These are phyloP conservation scores for Kwoniella dendrophila DNA, from an alignment of 768 basidiomycete genomes.

Conservation along the genomic window DNA sequence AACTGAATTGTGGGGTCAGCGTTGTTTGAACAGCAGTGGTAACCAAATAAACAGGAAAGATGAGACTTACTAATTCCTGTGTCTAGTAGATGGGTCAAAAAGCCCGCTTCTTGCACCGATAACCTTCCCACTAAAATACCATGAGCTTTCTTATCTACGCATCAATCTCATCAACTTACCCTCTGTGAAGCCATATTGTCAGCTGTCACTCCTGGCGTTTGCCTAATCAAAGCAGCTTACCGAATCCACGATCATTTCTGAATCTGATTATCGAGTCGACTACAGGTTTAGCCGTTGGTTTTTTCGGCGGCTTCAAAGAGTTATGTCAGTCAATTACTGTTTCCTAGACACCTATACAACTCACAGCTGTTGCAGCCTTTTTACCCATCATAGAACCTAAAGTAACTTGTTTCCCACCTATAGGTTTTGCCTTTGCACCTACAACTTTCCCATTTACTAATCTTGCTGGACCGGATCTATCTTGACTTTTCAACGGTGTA, in stretches of 20 bases:
- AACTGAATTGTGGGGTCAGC: slow-evolving; percentile 56
- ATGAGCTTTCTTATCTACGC: too few species aligned
- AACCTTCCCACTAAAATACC: slow-evolving; percentile 37
- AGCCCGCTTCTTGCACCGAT: slow-evolving; percentile 47
- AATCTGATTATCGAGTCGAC: slow-evolving; percentile 53
- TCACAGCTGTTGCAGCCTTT: slow-evolving; percentile 28
- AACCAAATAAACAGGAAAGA: neutral
- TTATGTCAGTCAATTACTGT: neutral
- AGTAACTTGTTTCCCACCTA: slow-evolving; percentile 50
- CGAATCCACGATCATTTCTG: slow-evolving; percentile 49
- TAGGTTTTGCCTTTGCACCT: slow-evolving; percentile 36
- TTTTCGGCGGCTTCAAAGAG: slow-evolving; percentile 22
- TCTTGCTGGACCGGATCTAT: slow-evolving; percentile 35
- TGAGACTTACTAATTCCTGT: slow-evolving; percentile 44
- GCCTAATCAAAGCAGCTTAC: slow-evolving; percentile 12
- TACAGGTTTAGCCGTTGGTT: slow-evolving; percentile 36
- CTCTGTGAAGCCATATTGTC: slow-evolving; percentile 4
- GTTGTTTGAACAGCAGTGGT: neutral
- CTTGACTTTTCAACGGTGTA: slow-evolving; percentile 38
- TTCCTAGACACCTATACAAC: neutral
- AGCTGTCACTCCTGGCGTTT: neutral
- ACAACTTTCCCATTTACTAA: slow-evolving; percentile 53
- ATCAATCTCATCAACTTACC: slow-evolving; percentile 22
- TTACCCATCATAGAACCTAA: slow-evolving; percentile 51
- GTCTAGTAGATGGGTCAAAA: slow-evolving; percentile 50